Conservation (phyloP, 441 rosid genomes). For the Adansonia grandidieri region DNA sequence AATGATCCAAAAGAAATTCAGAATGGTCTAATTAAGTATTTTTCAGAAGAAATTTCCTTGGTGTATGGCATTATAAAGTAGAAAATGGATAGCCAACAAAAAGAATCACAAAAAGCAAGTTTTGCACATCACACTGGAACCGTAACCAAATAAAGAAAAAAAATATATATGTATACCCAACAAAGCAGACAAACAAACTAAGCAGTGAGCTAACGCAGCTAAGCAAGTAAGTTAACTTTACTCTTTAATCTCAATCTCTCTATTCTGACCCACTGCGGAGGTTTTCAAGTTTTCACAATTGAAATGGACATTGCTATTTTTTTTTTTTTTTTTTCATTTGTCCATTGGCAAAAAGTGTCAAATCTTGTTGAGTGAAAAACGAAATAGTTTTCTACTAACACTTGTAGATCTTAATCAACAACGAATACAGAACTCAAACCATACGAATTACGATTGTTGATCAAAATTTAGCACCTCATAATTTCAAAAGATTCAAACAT, state of each 20-base stretch:
- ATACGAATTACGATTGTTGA: background rate
- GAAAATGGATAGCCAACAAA: background rate
- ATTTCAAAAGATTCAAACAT: constrained; percentile 3
- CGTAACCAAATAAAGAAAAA: too few relatives aligned
- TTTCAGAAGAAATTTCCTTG: background rate
- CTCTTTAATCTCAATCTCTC: background rate
- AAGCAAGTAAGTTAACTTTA: constrained; percentile 7
- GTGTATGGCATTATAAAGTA: background rate
- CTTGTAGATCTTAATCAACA: constrained; percentile 8
- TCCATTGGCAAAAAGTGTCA: too few relatives aligned
- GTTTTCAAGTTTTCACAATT: background rate
- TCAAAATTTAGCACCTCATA: background rate
- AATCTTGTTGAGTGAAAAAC: background rate
- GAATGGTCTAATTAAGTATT: background rate
- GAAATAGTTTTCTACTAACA: background rate
- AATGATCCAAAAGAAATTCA: background rate
- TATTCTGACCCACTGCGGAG: background rate
- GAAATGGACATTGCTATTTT: background rate
- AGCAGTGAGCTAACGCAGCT: background rate
- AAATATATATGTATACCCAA: background rate
- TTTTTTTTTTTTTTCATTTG: background rate
- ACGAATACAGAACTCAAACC: constrained; percentile 15
- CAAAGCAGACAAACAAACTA: background rate
- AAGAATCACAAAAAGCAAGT: background rate
- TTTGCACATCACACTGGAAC: background rate